phyloP scores from a whole-genome alignment of 192 early-diverging fungal species.

The Backusella psychrophila region DNA sequence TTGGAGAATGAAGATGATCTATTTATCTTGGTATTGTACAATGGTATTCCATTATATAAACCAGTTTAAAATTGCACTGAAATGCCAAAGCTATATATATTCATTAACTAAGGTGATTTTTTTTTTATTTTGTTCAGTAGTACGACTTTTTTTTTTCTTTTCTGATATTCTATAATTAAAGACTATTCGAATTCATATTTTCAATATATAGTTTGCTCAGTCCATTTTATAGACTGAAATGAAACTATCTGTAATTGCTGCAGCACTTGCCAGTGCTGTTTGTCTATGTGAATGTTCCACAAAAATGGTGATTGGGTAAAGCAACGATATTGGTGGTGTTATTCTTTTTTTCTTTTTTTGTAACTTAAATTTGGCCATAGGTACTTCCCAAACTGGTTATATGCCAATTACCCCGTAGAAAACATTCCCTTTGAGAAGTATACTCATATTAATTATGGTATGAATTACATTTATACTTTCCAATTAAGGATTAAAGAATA shows the following conservation, averaged over 20 bases:
- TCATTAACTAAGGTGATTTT: background rate
- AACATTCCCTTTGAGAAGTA: conserved; percentile 32
- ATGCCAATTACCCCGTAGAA: conserved; percentile 32
- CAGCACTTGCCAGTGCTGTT: background rate
- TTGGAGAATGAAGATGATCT: background rate
- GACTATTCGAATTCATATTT: background rate
- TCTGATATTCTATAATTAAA: background rate
- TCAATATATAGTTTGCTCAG: background rate
- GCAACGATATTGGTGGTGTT: background rate
- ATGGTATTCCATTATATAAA: background rate
- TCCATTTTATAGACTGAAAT: background rate
- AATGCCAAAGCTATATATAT: conserved; percentile 1
- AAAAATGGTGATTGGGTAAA: conserved; percentile 31
- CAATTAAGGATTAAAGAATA: background rate
- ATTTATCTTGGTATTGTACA: background rate
- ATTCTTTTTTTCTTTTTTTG: background rate
- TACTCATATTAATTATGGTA: conserved; percentile 44
- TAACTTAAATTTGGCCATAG: conserved; percentile 7
- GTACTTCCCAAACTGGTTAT: conserved; percentile 43
- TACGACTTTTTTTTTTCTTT: background rate
- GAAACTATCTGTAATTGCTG: background rate
- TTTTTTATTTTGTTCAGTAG: background rate
- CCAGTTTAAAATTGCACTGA: background rate
- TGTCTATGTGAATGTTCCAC: conserved; percentile 6
- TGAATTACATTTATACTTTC: conserved; percentile 7